A percentile compares a stretch with the other conserved stretches of the same genome.
Conservation (phyloP, 140 eudicot genomes). For the Ambrosia hybrid region DNA sequence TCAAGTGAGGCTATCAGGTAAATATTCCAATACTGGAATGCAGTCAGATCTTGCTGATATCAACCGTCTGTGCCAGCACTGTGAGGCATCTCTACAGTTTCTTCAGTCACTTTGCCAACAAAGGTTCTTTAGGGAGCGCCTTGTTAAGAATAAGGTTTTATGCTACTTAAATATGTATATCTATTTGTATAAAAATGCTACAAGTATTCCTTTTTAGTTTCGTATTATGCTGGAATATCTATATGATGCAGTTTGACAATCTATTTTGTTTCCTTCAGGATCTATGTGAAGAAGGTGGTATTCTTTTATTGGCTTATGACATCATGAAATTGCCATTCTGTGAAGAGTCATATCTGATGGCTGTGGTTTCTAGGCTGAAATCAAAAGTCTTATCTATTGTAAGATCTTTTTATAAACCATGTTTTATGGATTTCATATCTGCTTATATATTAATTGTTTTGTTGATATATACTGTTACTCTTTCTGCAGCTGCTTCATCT, state of each 20-base stretch:
- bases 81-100: constrained; percentile 91
- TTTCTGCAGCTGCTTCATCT: constrained; percentile 84
- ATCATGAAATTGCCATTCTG: constrained; percentile 55
- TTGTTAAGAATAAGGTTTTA: constrained; percentile 80
- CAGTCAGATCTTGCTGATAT: constrained; percentile 50
- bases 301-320: constrained; percentile 72
- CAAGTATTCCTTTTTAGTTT: constrained; percentile 1
- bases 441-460: constrained; percentile 7
- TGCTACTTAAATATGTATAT: constrained; percentile 8
- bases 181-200: background rate
- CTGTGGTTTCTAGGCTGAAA: constrained; percentile 75
- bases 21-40: constrained; percentile 18
- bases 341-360: constrained; percentile 45
- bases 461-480: constrained; percentile 23
- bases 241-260: constrained; percentile 13
- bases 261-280: constrained; percentile 54
- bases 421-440: constrained; percentile 17
- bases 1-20: constrained; percentile 54
- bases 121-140: constrained; percentile 73
- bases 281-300: constrained; percentile 86
- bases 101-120: constrained; percentile 84
- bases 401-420: constrained; percentile 41
- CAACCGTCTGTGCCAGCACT: constrained; percentile 74
- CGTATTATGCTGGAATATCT: background rate
- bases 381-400: constrained; percentile 85